Conservation (phyloP, 139 green algal species). For the Astrephomene gubernaculifera region DNA sequence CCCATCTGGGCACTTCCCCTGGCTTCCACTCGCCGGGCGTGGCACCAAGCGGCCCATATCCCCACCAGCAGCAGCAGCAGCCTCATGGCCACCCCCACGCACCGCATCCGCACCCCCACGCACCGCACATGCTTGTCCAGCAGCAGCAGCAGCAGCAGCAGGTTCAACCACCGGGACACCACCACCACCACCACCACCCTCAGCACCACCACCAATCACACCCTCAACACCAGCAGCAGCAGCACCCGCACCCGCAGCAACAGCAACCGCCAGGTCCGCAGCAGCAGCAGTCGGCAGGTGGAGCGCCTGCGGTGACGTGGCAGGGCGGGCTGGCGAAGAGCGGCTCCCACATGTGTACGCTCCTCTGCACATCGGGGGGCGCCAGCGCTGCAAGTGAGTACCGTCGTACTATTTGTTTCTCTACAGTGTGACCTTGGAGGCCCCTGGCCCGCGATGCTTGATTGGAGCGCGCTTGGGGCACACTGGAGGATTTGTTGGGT, state of each 20-base stretch:
- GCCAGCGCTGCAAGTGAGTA: neutral
- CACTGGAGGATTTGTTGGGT: no score
- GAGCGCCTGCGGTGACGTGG: slow-evolving; percentile 16
- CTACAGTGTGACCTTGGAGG: no score
- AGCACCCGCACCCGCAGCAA: neutral
- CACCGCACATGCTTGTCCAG: neutral
- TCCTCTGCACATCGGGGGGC: slow-evolving; percentile 7
- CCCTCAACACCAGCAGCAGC: neutral
- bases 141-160: neutral
- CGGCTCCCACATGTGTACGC: slow-evolving; percentile 16
- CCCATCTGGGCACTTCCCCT: no score
- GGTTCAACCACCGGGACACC: neutral
- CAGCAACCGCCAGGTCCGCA: no score
- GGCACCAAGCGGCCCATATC: neutral
- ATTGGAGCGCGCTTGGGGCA: no score
- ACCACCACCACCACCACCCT: neutral
- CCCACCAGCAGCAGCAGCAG: slow-evolving; percentile 9
- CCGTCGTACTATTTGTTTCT: no score
- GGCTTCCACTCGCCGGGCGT: no score
- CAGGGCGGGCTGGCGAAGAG: slow-evolving; percentile 49
- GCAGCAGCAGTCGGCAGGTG: neutral
- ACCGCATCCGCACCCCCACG: neutral
- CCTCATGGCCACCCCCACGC: neutral
- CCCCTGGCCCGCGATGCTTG: no score
- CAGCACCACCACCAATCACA: neutral